Conservation (phyloP, 208 protist species). For the Vickermania ingenoplastis region DNA sequence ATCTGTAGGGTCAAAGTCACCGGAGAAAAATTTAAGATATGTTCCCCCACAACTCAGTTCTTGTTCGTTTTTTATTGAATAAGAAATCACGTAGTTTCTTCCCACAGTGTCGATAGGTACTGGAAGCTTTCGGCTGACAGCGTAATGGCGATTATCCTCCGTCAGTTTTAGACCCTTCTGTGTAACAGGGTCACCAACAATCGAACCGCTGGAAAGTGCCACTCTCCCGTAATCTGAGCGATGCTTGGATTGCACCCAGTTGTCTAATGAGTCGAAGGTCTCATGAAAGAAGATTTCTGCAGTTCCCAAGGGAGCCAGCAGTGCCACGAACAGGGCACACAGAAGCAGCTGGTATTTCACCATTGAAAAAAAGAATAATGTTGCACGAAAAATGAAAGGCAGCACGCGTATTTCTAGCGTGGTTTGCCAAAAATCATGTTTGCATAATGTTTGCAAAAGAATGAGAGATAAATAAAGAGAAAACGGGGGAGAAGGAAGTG, state of each 20-base stretch:
- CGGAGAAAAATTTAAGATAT: constrained; percentile 91
- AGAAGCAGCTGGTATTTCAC: no score
- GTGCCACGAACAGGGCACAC: no score
- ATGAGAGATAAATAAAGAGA: no score
- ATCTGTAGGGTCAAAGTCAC: constrained; percentile 46
- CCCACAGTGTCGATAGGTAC: constrained; percentile 67
- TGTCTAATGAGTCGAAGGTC: constrained; percentile 47
- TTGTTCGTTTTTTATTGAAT: constrained; percentile 88
- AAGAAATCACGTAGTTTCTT: constrained; percentile 88
- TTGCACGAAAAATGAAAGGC: no score
- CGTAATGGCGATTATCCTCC: constrained; percentile 85
- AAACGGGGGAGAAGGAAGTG: no score
- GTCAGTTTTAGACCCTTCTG: constrained; percentile 81
- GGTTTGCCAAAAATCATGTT: no score
- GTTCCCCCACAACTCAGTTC: constrained; percentile 87
- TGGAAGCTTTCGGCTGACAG: constrained; percentile 65
- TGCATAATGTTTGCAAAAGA: no score
- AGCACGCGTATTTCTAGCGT: no score
- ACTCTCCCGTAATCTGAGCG: constrained; percentile 53
- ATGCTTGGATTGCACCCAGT: constrained; percentile 50
- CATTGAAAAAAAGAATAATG: no score
- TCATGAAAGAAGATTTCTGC: constrained; percentile 58
- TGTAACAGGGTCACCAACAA: constrained; percentile 48
- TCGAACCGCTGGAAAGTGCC: constrained; percentile 32
- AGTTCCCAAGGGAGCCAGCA: not conserved